Percentiles rank a stretch among this genome's conserved stretches.
Conservation (phyloP, 352 stramenopile genomes). For the Plasmopara halstedii region DNA sequence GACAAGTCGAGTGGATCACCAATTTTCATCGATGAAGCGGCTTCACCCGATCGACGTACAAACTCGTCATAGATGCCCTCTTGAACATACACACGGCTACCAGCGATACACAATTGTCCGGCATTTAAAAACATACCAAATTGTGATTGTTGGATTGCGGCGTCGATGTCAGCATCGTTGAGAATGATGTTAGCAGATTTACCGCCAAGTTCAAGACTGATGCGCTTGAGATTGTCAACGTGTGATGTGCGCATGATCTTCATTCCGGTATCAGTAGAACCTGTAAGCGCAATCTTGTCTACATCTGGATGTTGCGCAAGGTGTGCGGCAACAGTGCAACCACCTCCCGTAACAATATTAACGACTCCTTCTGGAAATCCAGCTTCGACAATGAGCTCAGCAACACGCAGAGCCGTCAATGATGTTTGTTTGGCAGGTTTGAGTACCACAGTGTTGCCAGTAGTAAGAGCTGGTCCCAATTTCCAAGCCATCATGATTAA, state of each 20-base stretch:
- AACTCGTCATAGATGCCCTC: slow-evolving; percentile 84
- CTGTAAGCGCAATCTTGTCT: slow-evolving; percentile 79
- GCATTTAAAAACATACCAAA: slow-evolving; percentile 75
- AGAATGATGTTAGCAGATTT: slow-evolving; percentile 72
- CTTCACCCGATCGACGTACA: slow-evolving; percentile 43
- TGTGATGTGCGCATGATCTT: slow-evolving; percentile 44
- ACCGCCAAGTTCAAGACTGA: slow-evolving; percentile 68
- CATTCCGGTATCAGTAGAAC: slow-evolving; percentile 47
- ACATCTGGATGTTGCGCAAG: slow-evolving; percentile 45
- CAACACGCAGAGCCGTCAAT: slow-evolving; percentile 85
- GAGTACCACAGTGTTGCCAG: slow-evolving; percentile 89
- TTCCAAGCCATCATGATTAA: slow-evolving; percentile 94
- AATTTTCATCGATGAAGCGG: slow-evolving; percentile 43
- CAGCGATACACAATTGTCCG: slow-evolving; percentile 84
- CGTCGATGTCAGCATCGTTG: slow-evolving; percentile 56
- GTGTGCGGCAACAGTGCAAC: slow-evolving; percentile 31
- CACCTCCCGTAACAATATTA: slow-evolving; percentile 64
- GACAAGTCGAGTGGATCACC: slow-evolving; percentile 36
- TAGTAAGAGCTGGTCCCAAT: slow-evolving; percentile 77
- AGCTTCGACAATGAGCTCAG: slow-evolving; percentile 68
- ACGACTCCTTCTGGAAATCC: slow-evolving; percentile 70
- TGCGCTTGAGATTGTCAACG: slow-evolving; percentile 57
- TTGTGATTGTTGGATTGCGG: slow-evolving; percentile 34
- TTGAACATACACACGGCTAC: slow-evolving; percentile 81
- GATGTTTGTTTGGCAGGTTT: slow-evolving; percentile 95